Conservation (phyloP, 192 early-diverging fungal species). For the Coemansia reversa region DNA sequence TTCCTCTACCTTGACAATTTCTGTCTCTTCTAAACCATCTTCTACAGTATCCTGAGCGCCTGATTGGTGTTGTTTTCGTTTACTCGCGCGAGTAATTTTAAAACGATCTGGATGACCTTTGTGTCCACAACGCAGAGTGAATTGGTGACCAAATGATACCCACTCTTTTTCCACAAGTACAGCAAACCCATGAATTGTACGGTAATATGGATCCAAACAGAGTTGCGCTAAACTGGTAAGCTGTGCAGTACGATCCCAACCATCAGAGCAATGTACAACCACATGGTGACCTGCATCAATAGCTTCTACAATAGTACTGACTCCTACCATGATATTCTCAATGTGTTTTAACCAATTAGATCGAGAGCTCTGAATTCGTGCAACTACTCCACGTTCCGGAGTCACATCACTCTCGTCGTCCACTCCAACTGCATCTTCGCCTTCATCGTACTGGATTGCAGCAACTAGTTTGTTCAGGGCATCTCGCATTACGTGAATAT, state of each 20-base stretch:
- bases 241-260: constrained; percentile 98
- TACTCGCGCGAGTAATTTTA: constrained; percentile 38
- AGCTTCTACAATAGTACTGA: constrained; percentile 73
- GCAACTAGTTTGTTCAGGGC: constrained; percentile 80
- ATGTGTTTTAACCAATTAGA: constrained; percentile 92
- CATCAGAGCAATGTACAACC: constrained; percentile 97
- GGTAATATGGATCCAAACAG: constrained; percentile 94
- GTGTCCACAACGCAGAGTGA: constrained; percentile 89
- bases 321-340: constrained; percentile 74
- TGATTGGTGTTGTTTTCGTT: not conserved
- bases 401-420: not conserved
- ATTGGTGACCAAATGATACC: constrained; percentile 97
- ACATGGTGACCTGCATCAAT: constrained; percentile 77
- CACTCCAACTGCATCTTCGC: too few relatives aligned
- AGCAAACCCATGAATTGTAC: constrained; percentile 88
- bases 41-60: constrained; percentile 3
- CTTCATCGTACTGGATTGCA: constrained; percentile 17
- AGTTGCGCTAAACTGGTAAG: constrained; percentile 84
- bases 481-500: constrained; percentile 98
- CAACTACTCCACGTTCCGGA: constrained; percentile 43
- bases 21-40: not conserved
- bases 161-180: constrained; percentile 96
- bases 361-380: constrained; percentile 57
- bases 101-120: constrained; percentile 74
- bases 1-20: not conserved